These are phyloP conservation scores for Pseudozyma sp. DNA, from an alignment of 1,284 basidiomycete genomes.

Conservation along the genomic window DNA sequence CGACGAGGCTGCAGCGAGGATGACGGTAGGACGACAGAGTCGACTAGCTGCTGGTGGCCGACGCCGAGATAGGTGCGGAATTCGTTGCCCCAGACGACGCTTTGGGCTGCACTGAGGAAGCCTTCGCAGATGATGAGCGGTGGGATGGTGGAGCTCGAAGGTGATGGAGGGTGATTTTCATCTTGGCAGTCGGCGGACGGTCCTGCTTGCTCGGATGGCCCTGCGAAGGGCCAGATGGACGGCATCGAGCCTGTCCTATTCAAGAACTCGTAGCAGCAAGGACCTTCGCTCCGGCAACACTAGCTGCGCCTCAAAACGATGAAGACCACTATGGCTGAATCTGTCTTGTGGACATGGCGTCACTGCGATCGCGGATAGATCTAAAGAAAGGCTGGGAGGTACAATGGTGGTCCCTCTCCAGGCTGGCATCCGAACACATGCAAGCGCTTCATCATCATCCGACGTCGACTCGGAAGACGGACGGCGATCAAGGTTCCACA, in stretches of 20 bases:
- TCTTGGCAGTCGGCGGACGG: too few relatives aligned
- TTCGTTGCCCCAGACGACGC: conserved; percentile 71
- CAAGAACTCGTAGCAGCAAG: too few relatives aligned
- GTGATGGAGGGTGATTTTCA: neutral
- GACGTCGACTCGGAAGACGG: neutral
- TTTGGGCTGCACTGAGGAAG: conserved; percentile 72
- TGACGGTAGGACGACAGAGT: neutral
- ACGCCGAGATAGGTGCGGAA: conserved; percentile 44
- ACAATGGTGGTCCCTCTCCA: neutral
- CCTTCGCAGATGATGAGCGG: conserved; percentile 75
- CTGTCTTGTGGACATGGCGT: too few relatives aligned
- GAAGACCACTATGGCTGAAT: too few relatives aligned
- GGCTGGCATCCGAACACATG: too few relatives aligned
- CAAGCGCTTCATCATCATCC: neutral
- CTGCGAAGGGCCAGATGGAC: conserved; percentile 6
- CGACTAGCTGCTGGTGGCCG: conserved; percentile 37
- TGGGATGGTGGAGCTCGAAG: conserved; percentile 29
- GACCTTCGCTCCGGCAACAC: too few relatives aligned
- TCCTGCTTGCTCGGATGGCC: neutral
- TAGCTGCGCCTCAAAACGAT: too few relatives aligned
- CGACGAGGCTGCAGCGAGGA: neutral
- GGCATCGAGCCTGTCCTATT: neutral
- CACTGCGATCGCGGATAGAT: too few relatives aligned
- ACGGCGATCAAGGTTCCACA: neutral
- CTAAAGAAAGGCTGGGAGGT: too few relatives aligned